Conservation (phyloP, 345 rosid species). For the Populus davidiana region DNA sequence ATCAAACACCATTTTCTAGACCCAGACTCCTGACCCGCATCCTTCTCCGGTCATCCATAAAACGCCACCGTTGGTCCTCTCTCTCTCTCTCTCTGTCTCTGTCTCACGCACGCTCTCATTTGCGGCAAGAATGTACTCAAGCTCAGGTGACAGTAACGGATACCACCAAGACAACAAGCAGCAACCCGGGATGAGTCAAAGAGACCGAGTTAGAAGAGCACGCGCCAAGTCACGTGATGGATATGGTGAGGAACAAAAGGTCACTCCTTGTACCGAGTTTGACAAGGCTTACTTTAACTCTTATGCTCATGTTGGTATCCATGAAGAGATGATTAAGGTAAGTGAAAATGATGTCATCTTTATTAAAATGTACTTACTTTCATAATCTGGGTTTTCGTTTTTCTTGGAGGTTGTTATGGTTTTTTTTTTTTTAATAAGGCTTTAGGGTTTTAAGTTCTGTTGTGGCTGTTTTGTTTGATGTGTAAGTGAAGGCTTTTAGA, state of each 20-base stretch:
- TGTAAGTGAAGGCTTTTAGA: too few species aligned
- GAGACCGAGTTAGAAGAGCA: conserved; percentile 35
- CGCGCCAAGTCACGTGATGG: conserved; percentile 40
- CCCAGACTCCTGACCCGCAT: not conserved
- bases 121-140: conserved; percentile 41
- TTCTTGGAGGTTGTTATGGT: too few species aligned
- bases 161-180: conserved; percentile 51
- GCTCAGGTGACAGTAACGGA: conserved; percentile 49
- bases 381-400: too few species aligned
- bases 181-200: conserved; percentile 27
- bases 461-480: too few species aligned
- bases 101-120: too few species aligned
- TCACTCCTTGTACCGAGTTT: conserved; percentile 73
- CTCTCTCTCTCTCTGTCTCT: not conserved
- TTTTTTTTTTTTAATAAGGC: too few species aligned
- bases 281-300: conserved; percentile 85
- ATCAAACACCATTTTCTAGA: too few species aligned
- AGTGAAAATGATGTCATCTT: not conserved
- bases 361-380: not conserved
- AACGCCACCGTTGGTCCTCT: not conserved
- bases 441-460: too few species aligned
- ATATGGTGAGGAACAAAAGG: conserved; percentile 36
- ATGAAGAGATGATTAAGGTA: conserved; percentile 97
- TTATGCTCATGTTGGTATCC: conserved; percentile 90
- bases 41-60: not conserved